Percentiles rank a stretch among this genome's conserved stretches.
Evolutionary conservation across 2,329 filamentous ascomycete genomes (phyloP).

Genomic region (Lasiodiplodia hormozganensis): DNA sequence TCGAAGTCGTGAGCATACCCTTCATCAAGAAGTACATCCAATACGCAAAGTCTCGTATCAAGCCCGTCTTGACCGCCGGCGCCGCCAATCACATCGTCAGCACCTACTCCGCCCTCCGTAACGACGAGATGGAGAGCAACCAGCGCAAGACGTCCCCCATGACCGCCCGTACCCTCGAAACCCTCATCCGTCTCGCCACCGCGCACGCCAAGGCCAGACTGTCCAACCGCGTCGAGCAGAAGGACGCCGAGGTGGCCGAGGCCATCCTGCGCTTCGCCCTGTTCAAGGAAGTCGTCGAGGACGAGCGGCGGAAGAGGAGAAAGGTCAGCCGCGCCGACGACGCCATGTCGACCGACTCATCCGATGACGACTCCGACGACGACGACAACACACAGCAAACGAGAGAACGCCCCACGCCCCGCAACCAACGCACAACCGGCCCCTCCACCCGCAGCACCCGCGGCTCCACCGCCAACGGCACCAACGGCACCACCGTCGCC

Average conservation of each 20-base stretch:
- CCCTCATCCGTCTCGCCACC: slow-evolving; percentile 95
- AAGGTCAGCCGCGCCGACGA: slow-evolving; percentile 70
- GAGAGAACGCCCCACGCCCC: slow-evolving; percentile 30
- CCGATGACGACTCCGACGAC: slow-evolving; percentile 66
- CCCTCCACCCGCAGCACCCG: slow-evolving; percentile 44
- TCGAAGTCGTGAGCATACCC: slow-evolving; percentile 91
- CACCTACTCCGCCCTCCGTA: slow-evolving; percentile 89
- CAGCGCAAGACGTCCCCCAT: slow-evolving; percentile 92
- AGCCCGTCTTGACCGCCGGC: slow-evolving; percentile 87
- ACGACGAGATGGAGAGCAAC: slow-evolving; percentile 94
- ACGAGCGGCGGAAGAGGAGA: slow-evolving; percentile 82
- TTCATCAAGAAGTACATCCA: slow-evolving; percentile 99
- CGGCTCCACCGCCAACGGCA: slow-evolving; percentile 39
- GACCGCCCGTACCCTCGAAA: slow-evolving; percentile 96
- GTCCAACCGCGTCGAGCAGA: slow-evolving; percentile 86
- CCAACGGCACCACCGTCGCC: slow-evolving; percentile 38
- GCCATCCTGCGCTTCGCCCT: slow-evolving; percentile 90
- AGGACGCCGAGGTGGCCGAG: slow-evolving; percentile 87
- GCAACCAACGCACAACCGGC: slow-evolving; percentile 47
- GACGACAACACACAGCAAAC: slow-evolving; percentile 61
- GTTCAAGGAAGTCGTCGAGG: slow-evolving; percentile 90
- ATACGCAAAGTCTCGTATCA: slow-evolving; percentile 91
- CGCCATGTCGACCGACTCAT: slow-evolving; percentile 62
- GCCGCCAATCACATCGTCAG: slow-evolving; percentile 91
- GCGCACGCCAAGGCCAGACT: slow-evolving; percentile 93